A percentile compares a stretch with the other conserved stretches of the same genome.
Conservation (phyloP, 768 basidiomycete species). For the Amanita jacksonii region DNA sequence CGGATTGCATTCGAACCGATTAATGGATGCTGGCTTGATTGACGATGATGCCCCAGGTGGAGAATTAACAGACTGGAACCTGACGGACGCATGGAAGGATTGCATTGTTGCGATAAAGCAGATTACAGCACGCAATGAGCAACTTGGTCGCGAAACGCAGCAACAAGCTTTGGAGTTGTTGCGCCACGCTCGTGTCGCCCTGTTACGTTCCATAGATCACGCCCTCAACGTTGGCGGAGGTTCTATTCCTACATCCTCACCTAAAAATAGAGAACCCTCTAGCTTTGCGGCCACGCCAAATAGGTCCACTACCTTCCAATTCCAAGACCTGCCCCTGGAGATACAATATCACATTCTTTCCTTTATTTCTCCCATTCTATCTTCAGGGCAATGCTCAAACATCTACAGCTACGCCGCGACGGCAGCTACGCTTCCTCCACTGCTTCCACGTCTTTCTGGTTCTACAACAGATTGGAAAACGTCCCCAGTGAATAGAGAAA, state of each 20-base stretch:
- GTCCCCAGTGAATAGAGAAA: neutral
- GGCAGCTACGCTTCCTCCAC: slow-evolving; percentile 2
- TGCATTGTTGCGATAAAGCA: slow-evolving; percentile 22
- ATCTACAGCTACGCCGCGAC: slow-evolving; percentile 38
- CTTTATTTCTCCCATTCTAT: slow-evolving; percentile 47
- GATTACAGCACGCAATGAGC: slow-evolving; percentile 34
- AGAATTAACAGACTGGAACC: too few species aligned
- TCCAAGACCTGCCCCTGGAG: slow-evolving; percentile 41
- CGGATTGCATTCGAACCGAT: slow-evolving; percentile 41
- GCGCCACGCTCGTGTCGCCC: slow-evolving; percentile 36
- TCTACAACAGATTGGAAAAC: neutral
- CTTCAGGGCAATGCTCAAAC: slow-evolving; percentile 41
- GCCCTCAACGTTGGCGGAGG: slow-evolving; percentile 4
- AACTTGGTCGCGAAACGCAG: slow-evolving; percentile 28
- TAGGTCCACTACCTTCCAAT: slow-evolving; percentile 17
- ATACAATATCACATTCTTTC: slow-evolving; percentile 49
- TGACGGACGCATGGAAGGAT: slow-evolving; percentile 25
- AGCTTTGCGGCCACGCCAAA: slow-evolving; percentile 9
- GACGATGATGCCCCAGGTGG: slow-evolving; percentile 12
- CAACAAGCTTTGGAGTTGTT: slow-evolving; percentile 42
- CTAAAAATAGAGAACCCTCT: neutral
- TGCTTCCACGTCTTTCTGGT: slow-evolving; percentile 5
- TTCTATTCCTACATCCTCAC: slow-evolving; percentile 5
- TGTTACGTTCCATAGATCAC: slow-evolving; percentile 26
- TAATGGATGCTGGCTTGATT: slow-evolving; percentile 18